These are phyloP conservation scores for Phytopythium mirpurense DNA, from an alignment of 352 stramenopile species.

Conservation along the genomic window DNA sequence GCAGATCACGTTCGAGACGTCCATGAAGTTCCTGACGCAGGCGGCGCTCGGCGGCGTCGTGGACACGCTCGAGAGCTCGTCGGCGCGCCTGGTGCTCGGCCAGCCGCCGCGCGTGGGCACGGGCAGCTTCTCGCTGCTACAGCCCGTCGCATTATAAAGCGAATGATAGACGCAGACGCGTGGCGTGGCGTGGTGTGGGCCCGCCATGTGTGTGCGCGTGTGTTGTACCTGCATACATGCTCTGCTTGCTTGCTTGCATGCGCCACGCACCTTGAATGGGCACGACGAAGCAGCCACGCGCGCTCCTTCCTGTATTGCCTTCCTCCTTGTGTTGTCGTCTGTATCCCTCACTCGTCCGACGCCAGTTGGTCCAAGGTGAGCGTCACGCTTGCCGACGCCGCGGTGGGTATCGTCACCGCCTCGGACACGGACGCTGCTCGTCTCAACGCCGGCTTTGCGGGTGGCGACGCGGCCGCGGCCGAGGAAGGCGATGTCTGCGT, in stretches of 20 bases:
- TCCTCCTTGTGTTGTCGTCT: too few relatives aligned
- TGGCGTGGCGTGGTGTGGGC: too few relatives aligned
- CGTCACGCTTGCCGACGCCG: background rate
- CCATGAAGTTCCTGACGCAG: slow-evolving; percentile 97
- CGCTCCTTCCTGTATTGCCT: too few relatives aligned
- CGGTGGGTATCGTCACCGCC: background rate
- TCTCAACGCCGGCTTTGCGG: background rate
- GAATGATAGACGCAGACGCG: background rate
- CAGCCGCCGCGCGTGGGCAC: slow-evolving; percentile 94
- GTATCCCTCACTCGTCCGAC: too few relatives aligned
- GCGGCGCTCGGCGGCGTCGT: slow-evolving; percentile 88
- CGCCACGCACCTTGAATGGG: too few relatives aligned
- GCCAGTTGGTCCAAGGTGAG: background rate
- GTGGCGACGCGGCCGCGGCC: background rate
- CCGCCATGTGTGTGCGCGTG: too few relatives aligned
- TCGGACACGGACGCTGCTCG: slow-evolving; percentile 2
- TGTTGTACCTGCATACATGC: background rate
- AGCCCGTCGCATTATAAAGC: slow-evolving; percentile 75
- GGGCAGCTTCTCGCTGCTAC: slow-evolving; percentile 93
- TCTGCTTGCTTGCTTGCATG: slow-evolving; percentile 3
- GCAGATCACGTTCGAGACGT: slow-evolving; percentile 99
- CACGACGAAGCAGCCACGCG: too few relatives aligned
- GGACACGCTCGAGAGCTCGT: slow-evolving; percentile 92
- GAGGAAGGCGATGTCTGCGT: background rate
- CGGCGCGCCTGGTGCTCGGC: slow-evolving; percentile 93